Base-by-base conservation (phyloP, 371 early-diverging fungal species). In the Batkoa obscura region DNA sequence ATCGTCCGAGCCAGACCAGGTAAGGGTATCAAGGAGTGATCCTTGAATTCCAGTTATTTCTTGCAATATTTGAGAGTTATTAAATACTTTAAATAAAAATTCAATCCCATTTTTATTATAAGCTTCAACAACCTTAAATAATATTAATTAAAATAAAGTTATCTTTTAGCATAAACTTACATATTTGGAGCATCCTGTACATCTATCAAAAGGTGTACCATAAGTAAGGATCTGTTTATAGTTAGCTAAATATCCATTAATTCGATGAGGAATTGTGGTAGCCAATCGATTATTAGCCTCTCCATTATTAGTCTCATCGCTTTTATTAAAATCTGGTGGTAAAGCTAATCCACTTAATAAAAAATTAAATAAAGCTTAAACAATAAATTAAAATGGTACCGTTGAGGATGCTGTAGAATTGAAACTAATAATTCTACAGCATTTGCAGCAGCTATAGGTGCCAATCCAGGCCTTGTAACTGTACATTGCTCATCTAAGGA, bases 401-500 rank as follows among this genome's bases (percentile, higher is more conserved):
- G 85, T 8, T 74, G 68, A 23, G 78, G 79, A 63, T 92, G 89
- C 67, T 94, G 91, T 34, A 89, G 59, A 9, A 90, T 54, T 0
- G 92, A 84, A 2, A 88, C 83, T 66, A 94, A 68, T 56, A 96
- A 71, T 70, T 96, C 97, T 1, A 90, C 94, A 0, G 89, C 86
- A 32, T 75, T 64, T 0, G 88, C 91, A 37, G 79, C 75, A 0
- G 95, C 92, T 37, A 94, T 78, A 1, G 86, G 80, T 1, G 94
- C 80, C 17, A 96, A 65, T 3, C 95, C 97, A 1, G 97, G 95
- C 2, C 97, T 74, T 3, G 97, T 91, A 8, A 96, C 95, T 0
- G 97, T 96, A 66, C 97, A 96, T 71, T 93, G 91, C 60, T 96
- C 94, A 64, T 96, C 97, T 43, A 96, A 68, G 0, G 94, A 89